Conservation (phyloP, 306 rosid genomes). For the Hippophae gyantsensis region DNA sequence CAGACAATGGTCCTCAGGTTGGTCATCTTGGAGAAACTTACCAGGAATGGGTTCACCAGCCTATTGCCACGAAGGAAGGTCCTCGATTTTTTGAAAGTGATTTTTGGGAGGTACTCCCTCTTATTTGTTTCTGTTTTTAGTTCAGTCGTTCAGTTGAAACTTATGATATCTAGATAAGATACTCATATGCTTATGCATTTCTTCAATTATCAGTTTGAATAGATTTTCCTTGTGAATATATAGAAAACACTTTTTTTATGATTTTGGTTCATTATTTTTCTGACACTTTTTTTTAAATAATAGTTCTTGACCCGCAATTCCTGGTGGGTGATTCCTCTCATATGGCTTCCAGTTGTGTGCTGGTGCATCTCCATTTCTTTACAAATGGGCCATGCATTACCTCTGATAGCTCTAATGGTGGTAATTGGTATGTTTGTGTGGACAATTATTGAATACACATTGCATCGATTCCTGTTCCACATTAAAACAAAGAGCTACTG, state of each 20-base stretch:
- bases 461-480: conserved; percentile 93
- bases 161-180: not conserved
- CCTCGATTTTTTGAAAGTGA: conserved; percentile 84
- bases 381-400: conserved; percentile 52
- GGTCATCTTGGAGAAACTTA: conserved; percentile 90
- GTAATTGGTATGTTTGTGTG: conserved; percentile 52
- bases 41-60: conserved; percentile 95
- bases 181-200: too few species aligned
- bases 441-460: conserved; percentile 72
- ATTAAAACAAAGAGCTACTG: conserved; percentile 81
- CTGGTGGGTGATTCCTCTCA: conserved; percentile 91
- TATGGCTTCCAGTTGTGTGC: conserved; percentile 89
- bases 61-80: conserved; percentile 73
- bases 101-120: conserved; percentile 56
- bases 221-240: not conserved
- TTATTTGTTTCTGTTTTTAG: not conserved
- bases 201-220: not conserved
- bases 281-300: not conserved
- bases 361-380: conserved; percentile 46
- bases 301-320: conserved; percentile 80
- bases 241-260: too few species aligned
- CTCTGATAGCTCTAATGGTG: conserved; percentile 41
- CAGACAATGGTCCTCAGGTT: conserved; percentile 41
- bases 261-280: too few species aligned
- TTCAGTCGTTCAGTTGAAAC: too few species aligned